Evolutionary conservation across 192 early-diverging fungal genomes (phyloP).

Genomic region (Phlyctochytrium planicorne): DNA sequence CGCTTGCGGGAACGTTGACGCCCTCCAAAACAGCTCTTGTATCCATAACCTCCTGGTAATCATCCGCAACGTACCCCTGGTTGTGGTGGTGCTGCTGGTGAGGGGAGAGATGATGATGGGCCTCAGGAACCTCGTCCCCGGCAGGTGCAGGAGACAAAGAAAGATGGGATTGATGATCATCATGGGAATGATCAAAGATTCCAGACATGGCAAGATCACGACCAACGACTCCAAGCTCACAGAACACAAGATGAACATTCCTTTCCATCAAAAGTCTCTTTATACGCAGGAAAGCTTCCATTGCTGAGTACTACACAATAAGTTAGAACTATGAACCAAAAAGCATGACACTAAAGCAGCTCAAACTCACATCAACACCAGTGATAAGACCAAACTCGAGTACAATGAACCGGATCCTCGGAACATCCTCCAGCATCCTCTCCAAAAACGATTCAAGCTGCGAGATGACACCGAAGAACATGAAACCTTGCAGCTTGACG

Average conservation of each 20-base stretch:
- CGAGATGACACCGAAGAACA: constrained; percentile 82
- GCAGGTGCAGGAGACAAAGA: neutral
- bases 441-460: constrained; percentile 38
- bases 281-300: constrained; percentile 85
- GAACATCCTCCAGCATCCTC: constrained; percentile 35
- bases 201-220: constrained; percentile 32
- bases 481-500: constrained; percentile 86
- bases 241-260: constrained; percentile 81
- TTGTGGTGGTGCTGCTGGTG: neutral
- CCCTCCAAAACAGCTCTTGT: neutral
- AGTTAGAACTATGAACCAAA: constrained; percentile 10
- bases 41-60: neutral
- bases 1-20: neutral
- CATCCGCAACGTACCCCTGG: neutral
- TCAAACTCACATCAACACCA: constrained; percentile 64
- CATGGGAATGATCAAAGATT: constrained; percentile 51
- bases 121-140: neutral
- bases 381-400: constrained; percentile 86
- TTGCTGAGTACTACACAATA: constrained; percentile 70
- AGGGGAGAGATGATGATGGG: no score
- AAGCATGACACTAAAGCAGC: neutral
- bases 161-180: neutral
- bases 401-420: constrained; percentile 81
- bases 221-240: constrained; percentile 52
- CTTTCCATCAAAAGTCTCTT: constrained; percentile 68